These are phyloP conservation scores for Rhynchosporium graminicola DNA, from an alignment of 2,329 filamentous ascomycete genomes.

Conservation along the genomic window DNA sequence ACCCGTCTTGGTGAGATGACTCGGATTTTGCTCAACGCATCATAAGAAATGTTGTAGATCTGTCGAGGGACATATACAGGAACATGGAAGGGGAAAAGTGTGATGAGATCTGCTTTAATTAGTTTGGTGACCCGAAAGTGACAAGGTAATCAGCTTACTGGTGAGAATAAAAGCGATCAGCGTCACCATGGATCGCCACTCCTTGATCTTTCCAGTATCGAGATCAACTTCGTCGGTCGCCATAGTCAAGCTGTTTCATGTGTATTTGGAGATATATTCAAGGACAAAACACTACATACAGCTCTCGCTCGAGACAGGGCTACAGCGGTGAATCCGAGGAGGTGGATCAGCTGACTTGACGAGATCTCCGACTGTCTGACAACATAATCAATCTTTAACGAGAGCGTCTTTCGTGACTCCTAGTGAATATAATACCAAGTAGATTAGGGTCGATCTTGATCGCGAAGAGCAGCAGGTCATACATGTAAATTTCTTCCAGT, in stretches of 20 bases:
- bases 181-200: slow-evolving; percentile 71
- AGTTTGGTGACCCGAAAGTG: neutral
- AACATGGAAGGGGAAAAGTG: slow-evolving; percentile 68
- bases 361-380: neutral
- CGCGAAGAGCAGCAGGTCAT: neutral
- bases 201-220: slow-evolving; percentile 57
- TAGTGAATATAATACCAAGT: neutral
- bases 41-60: slow-evolving; percentile 48
- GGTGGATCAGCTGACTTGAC: slow-evolving; percentile 1
- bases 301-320: neutral
- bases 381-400: neutral
- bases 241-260: neutral
- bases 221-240: slow-evolving; percentile 37
- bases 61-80: slow-evolving; percentile 59
- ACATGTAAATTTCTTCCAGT: neutral
- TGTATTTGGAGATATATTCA: neutral
- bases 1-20: slow-evolving; percentile 51
- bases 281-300: neutral
- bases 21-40: slow-evolving; percentile 49
- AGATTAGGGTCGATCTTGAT: neutral
- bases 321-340: slow-evolving; percentile 7
- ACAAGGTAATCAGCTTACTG: slow-evolving; percentile 53
- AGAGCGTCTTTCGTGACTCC: neutral
- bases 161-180: slow-evolving; percentile 68
- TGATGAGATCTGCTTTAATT: slow-evolving; percentile 57